Conservation (phyloP, 1,284 basidiomycete genomes). For the Meira miltonrushii region DNA sequence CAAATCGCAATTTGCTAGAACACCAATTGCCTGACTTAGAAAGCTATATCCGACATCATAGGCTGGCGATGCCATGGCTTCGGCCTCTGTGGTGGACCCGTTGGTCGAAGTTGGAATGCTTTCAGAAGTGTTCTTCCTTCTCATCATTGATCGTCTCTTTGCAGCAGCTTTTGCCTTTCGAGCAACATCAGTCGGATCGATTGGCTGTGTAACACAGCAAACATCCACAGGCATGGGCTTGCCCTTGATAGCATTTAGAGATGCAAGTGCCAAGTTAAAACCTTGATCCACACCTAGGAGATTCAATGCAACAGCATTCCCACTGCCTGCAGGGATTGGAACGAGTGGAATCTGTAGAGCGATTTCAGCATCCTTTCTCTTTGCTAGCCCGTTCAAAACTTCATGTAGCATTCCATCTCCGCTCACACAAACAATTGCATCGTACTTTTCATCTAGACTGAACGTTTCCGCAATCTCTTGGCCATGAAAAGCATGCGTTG, state of each 20-base stretch:
- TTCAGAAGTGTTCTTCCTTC: not conserved
- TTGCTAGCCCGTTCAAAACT: slow-evolving; percentile 82
- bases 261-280: slow-evolving; percentile 57
- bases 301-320: slow-evolving; percentile 74
- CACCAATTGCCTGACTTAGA: slow-evolving; percentile 77
- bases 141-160: not conserved
- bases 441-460: slow-evolving; percentile 58
- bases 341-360: slow-evolving; percentile 74
- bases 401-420: slow-evolving; percentile 89
- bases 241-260: slow-evolving; percentile 84
- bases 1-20: slow-evolving; percentile 75
- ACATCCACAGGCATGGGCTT: slow-evolving; percentile 68
- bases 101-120: not conserved
- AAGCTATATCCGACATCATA: slow-evolving; percentile 66
- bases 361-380: slow-evolving; percentile 63
- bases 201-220: slow-evolving; percentile 70
- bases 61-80: slow-evolving; percentile 11
- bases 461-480: slow-evolving; percentile 65
- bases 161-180: not conserved
- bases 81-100: not conserved
- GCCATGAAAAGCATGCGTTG: slow-evolving; percentile 62
- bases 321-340: slow-evolving; percentile 82
- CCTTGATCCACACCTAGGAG: slow-evolving; percentile 56
- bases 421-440: slow-evolving; percentile 72
- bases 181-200: slow-evolving; percentile 46